Evolutionary conservation across 2,329 filamentous ascomycete species (phyloP).

Genomic region (Penicillium sp.): DNA sequence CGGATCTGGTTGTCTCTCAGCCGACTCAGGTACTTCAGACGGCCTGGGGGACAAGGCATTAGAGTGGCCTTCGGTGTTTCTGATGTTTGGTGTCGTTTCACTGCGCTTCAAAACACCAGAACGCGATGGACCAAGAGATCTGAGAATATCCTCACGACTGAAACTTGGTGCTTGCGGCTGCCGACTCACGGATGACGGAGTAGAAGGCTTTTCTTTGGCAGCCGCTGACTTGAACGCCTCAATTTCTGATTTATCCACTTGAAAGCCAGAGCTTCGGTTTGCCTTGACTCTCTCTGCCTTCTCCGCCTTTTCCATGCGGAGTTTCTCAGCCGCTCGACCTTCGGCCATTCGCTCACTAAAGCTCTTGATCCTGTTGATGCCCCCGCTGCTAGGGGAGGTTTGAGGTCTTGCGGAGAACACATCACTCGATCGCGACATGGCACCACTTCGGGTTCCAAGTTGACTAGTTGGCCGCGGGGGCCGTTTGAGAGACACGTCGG

Average conservation of each 20-base stretch:
- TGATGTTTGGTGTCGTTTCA: conserved; percentile 36
- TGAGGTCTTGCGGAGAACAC: conserved; percentile 26
- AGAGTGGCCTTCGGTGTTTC: conserved; percentile 16
- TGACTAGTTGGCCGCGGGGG: conserved; percentile 48
- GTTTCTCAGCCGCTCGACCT: conserved; percentile 52
- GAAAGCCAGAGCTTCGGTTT: conserved; percentile 47
- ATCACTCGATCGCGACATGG: conserved; percentile 26
- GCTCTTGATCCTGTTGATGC: conserved; percentile 49
- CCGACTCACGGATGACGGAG: conserved; percentile 49
- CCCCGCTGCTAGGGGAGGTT: conserved; percentile 29
- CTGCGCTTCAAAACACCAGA: conserved; percentile 35
- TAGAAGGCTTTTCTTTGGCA: conserved; percentile 31
- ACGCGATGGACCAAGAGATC: conserved; percentile 33
- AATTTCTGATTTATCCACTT: conserved; percentile 46
- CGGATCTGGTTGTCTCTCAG: conserved; percentile 47
- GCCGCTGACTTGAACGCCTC: conserved; percentile 45
- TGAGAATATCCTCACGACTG: conserved; percentile 63
- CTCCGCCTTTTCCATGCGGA: conserved; percentile 41
- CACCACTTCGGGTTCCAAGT: conserved; percentile 30
- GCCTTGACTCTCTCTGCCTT: conserved; percentile 39
- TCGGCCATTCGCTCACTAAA: conserved; percentile 88
- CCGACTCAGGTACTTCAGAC: conserved; percentile 15
- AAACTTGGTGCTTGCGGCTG: conserved; percentile 56
- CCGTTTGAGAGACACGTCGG: conserved; percentile 81
- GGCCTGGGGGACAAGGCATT: not conserved